Conservation (phyloP, 768 basidiomycete species). For the Phanerochaete carnosa region DNA sequence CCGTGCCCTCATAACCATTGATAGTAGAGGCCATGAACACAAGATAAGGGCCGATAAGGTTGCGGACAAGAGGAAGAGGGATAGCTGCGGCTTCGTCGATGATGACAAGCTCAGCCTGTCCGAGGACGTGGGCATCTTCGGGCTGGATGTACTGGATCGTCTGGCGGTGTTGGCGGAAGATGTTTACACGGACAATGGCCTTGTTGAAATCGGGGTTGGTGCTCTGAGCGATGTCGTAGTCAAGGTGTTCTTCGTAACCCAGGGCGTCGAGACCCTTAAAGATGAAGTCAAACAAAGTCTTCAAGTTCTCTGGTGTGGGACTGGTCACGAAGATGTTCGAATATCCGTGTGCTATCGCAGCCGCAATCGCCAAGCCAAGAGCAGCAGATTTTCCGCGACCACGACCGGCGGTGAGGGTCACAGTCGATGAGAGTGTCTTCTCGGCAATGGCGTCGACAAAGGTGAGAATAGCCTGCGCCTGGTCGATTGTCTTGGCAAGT, state of each 20-base stretch:
- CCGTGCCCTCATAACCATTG: conserved; percentile 99
- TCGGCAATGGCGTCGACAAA: conserved; percentile 93
- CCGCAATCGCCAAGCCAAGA: conserved; percentile 90
- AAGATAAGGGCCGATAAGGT: conserved; percentile 93
- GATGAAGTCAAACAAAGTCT: conserved; percentile 96
- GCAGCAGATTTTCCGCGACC: conserved; percentile 97
- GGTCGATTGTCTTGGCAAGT: conserved; percentile 89
- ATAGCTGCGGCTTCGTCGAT: conserved; percentile 99
- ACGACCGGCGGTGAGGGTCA: conserved; percentile 90
- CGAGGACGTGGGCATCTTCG: conserved; percentile 94
- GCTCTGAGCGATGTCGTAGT: conserved; percentile 94
- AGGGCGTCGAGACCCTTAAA: conserved; percentile 95
- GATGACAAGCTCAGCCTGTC: conserved; percentile 95
- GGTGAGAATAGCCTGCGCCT: conserved; percentile 90
- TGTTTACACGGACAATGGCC: conserved; percentile 92
- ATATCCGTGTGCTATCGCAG: conserved; percentile 90
- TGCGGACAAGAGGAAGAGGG: conserved; percentile 91
- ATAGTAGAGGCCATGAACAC: conserved; percentile 99
- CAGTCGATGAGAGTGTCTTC: conserved; percentile 91
- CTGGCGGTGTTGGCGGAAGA: conserved; percentile 91
- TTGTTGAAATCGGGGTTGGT: conserved; percentile 89
- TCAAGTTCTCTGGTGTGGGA: conserved; percentile 96
- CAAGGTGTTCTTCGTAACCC: conserved; percentile 96
- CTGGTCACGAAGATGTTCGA: conserved; percentile 98
- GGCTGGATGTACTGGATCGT: conserved; percentile 99